A percentile compares a stretch with the other conserved stretches of the same genome.
These are phyloP conservation scores for Chalciporus piperatus DNA, from an alignment of 768 basidiomycete genomes.

Conservation along the genomic window DNA sequence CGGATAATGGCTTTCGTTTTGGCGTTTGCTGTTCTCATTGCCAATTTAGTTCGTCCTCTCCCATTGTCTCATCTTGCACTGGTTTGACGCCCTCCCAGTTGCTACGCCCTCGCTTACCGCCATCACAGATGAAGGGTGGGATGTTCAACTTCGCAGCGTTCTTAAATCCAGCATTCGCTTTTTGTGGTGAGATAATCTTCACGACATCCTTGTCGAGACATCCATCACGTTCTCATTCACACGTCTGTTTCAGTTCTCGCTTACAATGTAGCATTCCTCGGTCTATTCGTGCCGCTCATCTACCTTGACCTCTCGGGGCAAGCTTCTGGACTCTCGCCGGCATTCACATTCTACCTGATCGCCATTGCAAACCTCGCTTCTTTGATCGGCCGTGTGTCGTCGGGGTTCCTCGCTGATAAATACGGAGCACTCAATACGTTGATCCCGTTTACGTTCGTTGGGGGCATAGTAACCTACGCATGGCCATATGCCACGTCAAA, in stretches of 20 bases:
- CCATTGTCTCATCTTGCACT: no score
- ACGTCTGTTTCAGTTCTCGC: slow-evolving; percentile 1
- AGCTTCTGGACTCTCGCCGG: slow-evolving; percentile 4
- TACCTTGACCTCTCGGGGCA: slow-evolving; percentile 7
- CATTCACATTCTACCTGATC: slow-evolving; percentile 7
- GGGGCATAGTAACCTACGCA: slow-evolving; percentile 38
- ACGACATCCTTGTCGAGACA: no score
- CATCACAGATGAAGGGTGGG: no score
- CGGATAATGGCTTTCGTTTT: no score
- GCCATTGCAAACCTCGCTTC: slow-evolving; percentile 9
- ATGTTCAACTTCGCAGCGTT: no score
- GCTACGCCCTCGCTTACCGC: no score
- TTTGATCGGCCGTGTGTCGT: slow-evolving; percentile 7
- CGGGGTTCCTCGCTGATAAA: slow-evolving; percentile 8
- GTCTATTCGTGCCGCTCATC: slow-evolving; percentile 8
- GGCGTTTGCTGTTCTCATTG: no score
- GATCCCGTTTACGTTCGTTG: slow-evolving; percentile 37
- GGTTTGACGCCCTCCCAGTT: no score
- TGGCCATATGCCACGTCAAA: slow-evolving; percentile 38
- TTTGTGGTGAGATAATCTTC: no score
- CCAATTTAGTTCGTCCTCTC: no score
- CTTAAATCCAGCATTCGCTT: no score
- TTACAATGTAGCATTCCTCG: slow-evolving; percentile 4
- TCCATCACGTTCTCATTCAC: not conserved
- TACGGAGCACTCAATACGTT: slow-evolving; percentile 41